Evolutionary conservation across 2,329 filamentous ascomycete species (phyloP), one percentile per base, ranked within the genome.

Genomic region (Xylaria sp.): DNA sequence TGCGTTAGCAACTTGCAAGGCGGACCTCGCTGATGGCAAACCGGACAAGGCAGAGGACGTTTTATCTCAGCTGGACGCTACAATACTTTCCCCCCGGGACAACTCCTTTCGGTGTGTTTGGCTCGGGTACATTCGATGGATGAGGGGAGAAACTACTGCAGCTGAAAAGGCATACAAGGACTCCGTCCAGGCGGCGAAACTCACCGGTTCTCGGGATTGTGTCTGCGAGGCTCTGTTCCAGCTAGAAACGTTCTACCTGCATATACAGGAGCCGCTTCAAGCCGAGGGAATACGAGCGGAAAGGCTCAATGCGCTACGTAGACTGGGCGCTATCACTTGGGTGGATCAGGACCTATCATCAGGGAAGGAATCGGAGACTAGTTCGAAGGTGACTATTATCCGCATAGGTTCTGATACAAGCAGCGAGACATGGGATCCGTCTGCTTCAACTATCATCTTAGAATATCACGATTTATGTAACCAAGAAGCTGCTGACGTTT

Each of bases 221-320:
- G 35, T 71, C 11, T 68, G 69, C 17, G 71, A 73, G 49, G 68
- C 71, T 50, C 67, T 73, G 31, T 72, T 67, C 38, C 71, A 73
- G 46, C 71, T 73, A n/a, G 71, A 73, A 45, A 70, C 47, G 33
- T 73, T 73, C 51, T 72, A 70, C n/a, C 52, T 72, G 31, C 63
- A 68, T 54, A 65, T 51, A n/a, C 58, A 65, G 40, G 64, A 70
- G 35, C 68, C 66, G 2, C 61, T 72, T 9, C 63, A 69, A 19
- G 70, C 71, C 21, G 71, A 73, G 40, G 35, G 57, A 28, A 50
- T 72, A 60, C 71, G 71, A 14, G 59, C 64, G 1, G 70, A 72
- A 35, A 67, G 71, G 51, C 67, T 71, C 14, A 60, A 65, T 49
- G 43, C 63, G 1, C 64, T 72, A 55, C 69, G 64, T 15, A 68